Base-by-base conservation (phyloP, 257 asterid genomes). In the Penstemon newberryi region DNA sequence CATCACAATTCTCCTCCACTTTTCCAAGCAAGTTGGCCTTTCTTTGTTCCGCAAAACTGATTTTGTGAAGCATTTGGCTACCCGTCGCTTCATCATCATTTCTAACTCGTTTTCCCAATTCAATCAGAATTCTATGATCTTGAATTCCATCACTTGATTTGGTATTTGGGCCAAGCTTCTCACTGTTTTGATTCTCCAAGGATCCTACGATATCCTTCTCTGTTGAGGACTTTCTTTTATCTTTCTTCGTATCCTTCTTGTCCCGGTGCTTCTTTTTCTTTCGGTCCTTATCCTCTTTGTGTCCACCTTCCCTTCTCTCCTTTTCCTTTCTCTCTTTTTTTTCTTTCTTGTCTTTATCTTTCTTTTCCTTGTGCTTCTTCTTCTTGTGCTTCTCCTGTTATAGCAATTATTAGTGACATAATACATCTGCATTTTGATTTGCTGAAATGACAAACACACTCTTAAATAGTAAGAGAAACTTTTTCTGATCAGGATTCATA, bases 271-370 rank as follows among this genome's bases (percentile, higher is more conserved):
- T 78, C 73, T 77, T 74, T 62, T 76, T 69, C 73, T 84, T 86
- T 50, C 76, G 76, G 40, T 84, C 89, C 78, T 79, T 84, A 77
- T 82, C 81, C 51, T 82, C 87, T 70, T 79, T 78, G 63, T 39
- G 68, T 58, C 80, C 79, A 63, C 79, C 84, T 63, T 78, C 77
- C 62, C 82, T 75, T 56, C 70, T 82, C 58, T 79, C 85, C 65
- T 80, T 86, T 36, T 74, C 87, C 79, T 71, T 83, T 59, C 63
- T 78, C 56, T 86, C 81, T 12, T 69, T 79, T 71, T 49, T 73
- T 55, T 80, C 88, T 73, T 82, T 82, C 79, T 80, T 75, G 52
- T 86, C 82, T 76, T 79, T 86, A 56, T 78, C 83, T 77, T 78
- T 82, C 83, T 84, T 83, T 6, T 83, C 80, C 72, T 72, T 83